Evolutionary conservation across 495 filamentous ascomycete species (phyloP), one percentile per base, ranked within the genome.

Genomic region (Pyronema omphalodes): DNA sequence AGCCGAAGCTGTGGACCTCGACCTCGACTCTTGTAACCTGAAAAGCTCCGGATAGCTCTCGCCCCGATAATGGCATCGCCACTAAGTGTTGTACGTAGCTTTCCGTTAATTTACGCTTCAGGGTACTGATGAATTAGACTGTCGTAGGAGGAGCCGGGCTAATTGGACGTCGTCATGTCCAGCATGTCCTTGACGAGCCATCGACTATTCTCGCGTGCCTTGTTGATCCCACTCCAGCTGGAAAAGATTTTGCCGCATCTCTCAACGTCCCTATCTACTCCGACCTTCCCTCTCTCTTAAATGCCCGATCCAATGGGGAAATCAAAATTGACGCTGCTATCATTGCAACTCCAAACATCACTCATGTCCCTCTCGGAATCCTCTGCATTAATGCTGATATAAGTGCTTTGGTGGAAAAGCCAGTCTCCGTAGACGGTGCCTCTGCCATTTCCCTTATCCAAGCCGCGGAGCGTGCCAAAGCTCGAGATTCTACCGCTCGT

Each of bases 271-370:
- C 64, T 0, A 51, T 63, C 29, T 73, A 67, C 59, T 29, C 59
- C 1, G 69, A 71, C 9, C 60, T 77, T 6, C 36, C 63, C 11
- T 65, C 63, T 0, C 68, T 79, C 45, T 64, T 80, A 0, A 51
- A 64, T 14, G 52, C 56, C 9, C 51, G 33, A 35, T 6, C 7
- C 19, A 36, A 37, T 8, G 44, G 52, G 15, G 23, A 44, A 12
- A 17, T 54, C 18, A 33, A 15, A 14, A 34, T 58, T 29, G 69
- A 78, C 39, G 76, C 74, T 35, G 76, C 76, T 12, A 75, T 79
- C 23, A 69, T 80, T 51, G 77, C 74, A 66, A 80, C 76, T 0
- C 77, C 78, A 5, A 81, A 79, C 55, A 66, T 72, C 60, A 75
- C 72, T 0, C 77, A 79, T 57, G 75, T 77, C 17, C 54, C 70